phyloP scores from a whole-genome alignment of 768 basidiomycete species.

The Mycena pura region DNA sequence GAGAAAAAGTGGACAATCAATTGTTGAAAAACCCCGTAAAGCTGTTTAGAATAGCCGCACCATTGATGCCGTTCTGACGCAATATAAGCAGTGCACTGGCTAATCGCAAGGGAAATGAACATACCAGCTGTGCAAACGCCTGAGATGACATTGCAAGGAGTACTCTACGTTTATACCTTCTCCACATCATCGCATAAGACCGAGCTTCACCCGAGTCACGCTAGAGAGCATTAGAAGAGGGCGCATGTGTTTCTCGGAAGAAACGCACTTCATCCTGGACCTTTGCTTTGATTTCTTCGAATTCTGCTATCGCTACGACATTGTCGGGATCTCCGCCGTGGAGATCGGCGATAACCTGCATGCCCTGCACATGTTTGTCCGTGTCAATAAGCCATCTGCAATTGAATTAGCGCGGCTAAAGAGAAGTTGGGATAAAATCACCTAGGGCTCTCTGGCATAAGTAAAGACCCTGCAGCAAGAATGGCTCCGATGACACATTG shows the following conservation, averaged over 20 bases:
- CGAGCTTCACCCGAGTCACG: constrained; percentile 78
- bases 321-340: constrained; percentile 83
- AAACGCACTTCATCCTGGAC: constrained; percentile 70
- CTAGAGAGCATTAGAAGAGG: constrained; percentile 42
- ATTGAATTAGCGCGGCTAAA: not conserved
- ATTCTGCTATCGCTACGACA: constrained; percentile 78
- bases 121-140: constrained; percentile 90
- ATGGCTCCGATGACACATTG: constrained; percentile 88
- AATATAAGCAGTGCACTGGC: not conserved
- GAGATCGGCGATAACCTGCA: constrained; percentile 86
- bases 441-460: constrained; percentile 93
- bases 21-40: not conserved
- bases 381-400: constrained; percentile 90
- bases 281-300: constrained; percentile 86
- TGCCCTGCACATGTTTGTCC: constrained; percentile 81
- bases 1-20: not conserved
- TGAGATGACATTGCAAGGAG: constrained; percentile 95
- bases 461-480: constrained; percentile 77
- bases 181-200: constrained; percentile 86
- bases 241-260: not conserved
- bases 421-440: constrained; percentile 32
- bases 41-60: constrained; percentile 46
- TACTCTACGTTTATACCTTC: constrained; percentile 83
- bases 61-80: constrained; percentile 90
- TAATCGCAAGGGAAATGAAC: constrained; percentile 4